These are phyloP conservation scores for Xylona heveae DNA, from an alignment of 495 filamentous ascomycete genomes.

Conservation along the genomic window DNA sequence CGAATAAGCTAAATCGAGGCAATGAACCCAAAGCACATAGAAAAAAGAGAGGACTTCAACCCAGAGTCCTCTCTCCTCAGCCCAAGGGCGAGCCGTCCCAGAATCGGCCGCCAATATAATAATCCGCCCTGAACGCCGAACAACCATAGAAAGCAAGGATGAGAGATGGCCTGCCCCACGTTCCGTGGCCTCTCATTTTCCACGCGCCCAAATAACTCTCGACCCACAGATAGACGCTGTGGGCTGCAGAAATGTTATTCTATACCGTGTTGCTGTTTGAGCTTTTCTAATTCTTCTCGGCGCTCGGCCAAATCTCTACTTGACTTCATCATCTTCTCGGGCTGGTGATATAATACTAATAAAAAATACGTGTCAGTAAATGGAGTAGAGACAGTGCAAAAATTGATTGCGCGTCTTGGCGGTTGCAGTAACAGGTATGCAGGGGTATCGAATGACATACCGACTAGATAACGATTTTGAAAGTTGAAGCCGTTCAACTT, in stretches of 20 bases:
- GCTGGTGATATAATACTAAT: conserved; percentile 90
- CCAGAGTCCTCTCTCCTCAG: too few relatives aligned
- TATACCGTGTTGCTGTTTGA: conserved; percentile 95
- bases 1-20: too few relatives aligned
- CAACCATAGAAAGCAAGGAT: too few relatives aligned
- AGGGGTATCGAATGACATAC: conserved; percentile 30
- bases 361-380: conserved; percentile 5
- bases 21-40: too few relatives aligned
- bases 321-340: conserved; percentile 85
- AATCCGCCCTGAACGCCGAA: too few relatives aligned
- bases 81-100: conserved; percentile 7
- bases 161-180: background rate
- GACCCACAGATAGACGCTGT: too few relatives aligned
- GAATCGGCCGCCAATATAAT: too few relatives aligned
- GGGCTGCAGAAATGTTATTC: too few relatives aligned
- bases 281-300: conserved; percentile 90
- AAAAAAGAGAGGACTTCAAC: too few relatives aligned
- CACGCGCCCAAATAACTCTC: too few relatives aligned
- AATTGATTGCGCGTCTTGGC: too few relatives aligned
- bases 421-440: background rate
- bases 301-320: conserved; percentile 88
- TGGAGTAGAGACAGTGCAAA: conserved; percentile 5
- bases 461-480: conserved; percentile 97
- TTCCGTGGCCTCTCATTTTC: background rate
- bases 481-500: conserved; percentile 99